Evolutionary conservation across 2,329 filamentous ascomycete species (phyloP).

Genomic region (Magnaporthiopsis rhizophila): DNA sequence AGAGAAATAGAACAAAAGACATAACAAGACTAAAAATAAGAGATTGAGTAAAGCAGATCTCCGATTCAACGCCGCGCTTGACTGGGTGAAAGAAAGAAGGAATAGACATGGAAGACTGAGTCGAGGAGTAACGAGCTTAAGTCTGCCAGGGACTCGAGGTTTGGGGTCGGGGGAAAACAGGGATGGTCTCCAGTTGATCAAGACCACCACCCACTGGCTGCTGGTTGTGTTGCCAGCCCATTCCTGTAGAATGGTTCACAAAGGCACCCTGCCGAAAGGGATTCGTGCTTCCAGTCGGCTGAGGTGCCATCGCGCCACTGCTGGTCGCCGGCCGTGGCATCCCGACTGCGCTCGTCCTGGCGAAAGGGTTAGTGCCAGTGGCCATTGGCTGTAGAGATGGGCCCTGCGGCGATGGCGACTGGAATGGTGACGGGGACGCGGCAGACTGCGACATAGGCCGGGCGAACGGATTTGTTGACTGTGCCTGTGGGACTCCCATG

Average conservation of each 20-base stretch:
- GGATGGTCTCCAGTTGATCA: constrained; percentile 70
- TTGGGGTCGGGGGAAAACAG: constrained; percentile 73
- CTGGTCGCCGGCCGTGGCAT: constrained; percentile 38
- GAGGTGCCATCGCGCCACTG: constrained; percentile 51
- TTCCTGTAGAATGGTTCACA: constrained; percentile 78
- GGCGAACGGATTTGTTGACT: constrained; percentile 83
- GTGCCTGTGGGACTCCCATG: constrained; percentile 27
- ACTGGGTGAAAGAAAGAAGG: not conserved
- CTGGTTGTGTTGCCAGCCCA: constrained; percentile 78
- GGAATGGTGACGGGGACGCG: constrained; percentile 34
- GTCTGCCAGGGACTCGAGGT: constrained; percentile 7
- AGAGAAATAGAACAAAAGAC: not conserved
- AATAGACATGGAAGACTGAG: constrained; percentile 1
- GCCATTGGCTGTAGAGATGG: constrained; percentile 38
- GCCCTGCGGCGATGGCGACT: constrained; percentile 27
- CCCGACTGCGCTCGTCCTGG: constrained; percentile 30
- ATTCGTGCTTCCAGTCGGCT: constrained; percentile 83
- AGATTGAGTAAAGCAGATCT: constrained; percentile 9
- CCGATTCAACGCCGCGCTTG: constrained; percentile 1
- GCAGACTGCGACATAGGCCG: constrained; percentile 45
- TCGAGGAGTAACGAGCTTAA: not conserved
- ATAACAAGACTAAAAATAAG: not conserved
- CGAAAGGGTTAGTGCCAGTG: constrained; percentile 54
- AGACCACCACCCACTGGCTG: constrained; percentile 74
- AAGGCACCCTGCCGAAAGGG: constrained; percentile 90